phyloP scores from a whole-genome alignment of 192 early-diverging fungal genomes.

The Podila minutissima region DNA sequence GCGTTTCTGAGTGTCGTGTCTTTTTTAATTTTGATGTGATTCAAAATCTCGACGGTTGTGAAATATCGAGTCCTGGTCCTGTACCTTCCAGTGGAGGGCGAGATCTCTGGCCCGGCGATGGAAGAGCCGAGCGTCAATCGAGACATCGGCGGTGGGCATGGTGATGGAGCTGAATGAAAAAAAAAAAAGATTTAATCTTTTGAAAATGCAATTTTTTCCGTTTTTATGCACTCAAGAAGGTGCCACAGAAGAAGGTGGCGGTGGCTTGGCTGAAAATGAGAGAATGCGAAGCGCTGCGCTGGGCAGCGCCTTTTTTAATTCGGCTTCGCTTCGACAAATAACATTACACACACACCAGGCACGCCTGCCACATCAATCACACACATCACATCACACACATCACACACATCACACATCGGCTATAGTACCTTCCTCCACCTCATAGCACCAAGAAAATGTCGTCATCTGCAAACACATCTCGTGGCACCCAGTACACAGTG shows the following conservation, averaged over 20 bases:
- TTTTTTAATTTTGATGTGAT: background rate
- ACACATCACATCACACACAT: no score
- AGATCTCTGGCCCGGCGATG: constrained; percentile 41
- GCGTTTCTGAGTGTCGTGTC: background rate
- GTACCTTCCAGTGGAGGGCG: constrained; percentile 46
- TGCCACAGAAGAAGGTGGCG: background rate
- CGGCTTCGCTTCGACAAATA: no score
- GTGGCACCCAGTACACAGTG: constrained; percentile 45
- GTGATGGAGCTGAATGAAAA: constrained; percentile 4
- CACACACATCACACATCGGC: no score
- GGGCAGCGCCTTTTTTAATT: no score
- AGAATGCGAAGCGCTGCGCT: no score
- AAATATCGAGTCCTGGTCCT: background rate
- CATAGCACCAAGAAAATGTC: background rate
- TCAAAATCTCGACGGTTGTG: no score
- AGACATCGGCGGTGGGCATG: constrained; percentile 42
- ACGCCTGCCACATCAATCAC: no score
- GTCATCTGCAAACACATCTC: constrained; percentile 15
- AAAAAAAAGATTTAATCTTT: background rate
- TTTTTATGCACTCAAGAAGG: background rate
- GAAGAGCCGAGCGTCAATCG: constrained; percentile 48
- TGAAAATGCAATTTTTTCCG: background rate
- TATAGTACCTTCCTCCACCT: no score
- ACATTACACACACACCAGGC: no score
- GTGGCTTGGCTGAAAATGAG: constrained; percentile 2